phyloP scores from a whole-genome alignment of 2,329 filamentous ascomycete species.

The Metarhizium album region DNA sequence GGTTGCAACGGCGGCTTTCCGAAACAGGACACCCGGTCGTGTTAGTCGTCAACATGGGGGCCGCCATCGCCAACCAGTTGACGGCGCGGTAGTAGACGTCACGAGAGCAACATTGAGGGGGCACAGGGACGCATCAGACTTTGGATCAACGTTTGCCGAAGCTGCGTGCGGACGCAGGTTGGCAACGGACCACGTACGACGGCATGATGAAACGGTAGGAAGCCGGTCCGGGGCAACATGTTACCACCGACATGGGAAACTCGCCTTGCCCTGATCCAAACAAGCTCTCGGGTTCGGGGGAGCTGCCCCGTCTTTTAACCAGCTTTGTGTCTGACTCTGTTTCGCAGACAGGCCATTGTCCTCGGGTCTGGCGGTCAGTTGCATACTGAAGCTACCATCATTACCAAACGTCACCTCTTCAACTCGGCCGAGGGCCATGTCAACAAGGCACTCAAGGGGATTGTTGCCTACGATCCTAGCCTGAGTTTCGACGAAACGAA shows the following conservation, averaged over 20 bases:
- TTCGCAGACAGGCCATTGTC: not conserved
- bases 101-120: slow-evolving; percentile 3
- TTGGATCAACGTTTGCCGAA: not conserved
- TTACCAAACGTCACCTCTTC: slow-evolving; percentile 45
- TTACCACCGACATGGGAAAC: not conserved
- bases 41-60: not conserved
- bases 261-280: not conserved
- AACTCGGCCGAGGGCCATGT: slow-evolving; percentile 42
- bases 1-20: slow-evolving; percentile 10
- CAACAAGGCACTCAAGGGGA: slow-evolving; percentile 37
- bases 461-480: slow-evolving; percentile 42
- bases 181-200: not conserved
- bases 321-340: slow-evolving; percentile 2
- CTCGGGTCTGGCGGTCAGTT: not conserved
- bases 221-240: not conserved
- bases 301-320: not conserved
- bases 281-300: not conserved
- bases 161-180: not conserved
- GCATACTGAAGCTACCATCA: slow-evolving; percentile 13
- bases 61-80: not conserved
- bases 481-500: slow-evolving; percentile 39
- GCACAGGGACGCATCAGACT: not conserved
- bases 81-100: too few species aligned
- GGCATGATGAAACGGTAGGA: not conserved
- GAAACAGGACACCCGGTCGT: slow-evolving; percentile 12